A percentile compares a stretch with the other conserved stretches of the same genome.
phyloP scores from a whole-genome alignment of 1,139 yeast species.

The Trichomonascaceae sp. region DNA sequence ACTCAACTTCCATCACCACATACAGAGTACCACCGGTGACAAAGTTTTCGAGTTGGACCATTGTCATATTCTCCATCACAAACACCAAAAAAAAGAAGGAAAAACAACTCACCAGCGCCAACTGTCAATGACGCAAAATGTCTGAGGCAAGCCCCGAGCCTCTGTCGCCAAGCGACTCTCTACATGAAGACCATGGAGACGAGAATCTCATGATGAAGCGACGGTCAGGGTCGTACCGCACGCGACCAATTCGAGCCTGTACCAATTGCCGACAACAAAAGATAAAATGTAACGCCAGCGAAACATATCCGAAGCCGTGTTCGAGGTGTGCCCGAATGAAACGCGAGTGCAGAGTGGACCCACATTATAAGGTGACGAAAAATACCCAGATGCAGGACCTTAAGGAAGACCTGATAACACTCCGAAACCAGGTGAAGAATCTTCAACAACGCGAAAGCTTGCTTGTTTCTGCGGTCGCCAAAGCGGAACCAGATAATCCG shows the following conservation, averaged over 20 bases:
- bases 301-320: conserved; percentile 72
- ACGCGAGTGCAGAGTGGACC: conserved; percentile 77
- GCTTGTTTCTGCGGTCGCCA: conserved; percentile 14
- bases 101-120: no score
- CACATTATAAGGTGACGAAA: conserved; percentile 80
- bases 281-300: conserved; percentile 84
- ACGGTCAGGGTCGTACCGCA: conserved; percentile 5
- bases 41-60: no score
- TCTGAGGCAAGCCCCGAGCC: no score
- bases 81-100: no score
- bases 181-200: no score
- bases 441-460: conserved; percentile 42
- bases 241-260: conserved; percentile 80
- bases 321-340: conserved; percentile 71
- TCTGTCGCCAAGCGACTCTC: no score
- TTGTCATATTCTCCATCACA: no score
- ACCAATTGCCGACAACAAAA: conserved; percentile 93
- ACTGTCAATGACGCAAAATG: no score
- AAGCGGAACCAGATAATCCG: conserved; percentile 12
- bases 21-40: no score
- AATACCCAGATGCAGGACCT: conserved; percentile 81
- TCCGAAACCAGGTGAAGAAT: conserved; percentile 65
- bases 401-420: conserved; percentile 72
- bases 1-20: no score
- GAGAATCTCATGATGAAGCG: no score